A percentile compares a stretch with the other conserved stretches of the same genome.
Evolutionary conservation across 495 filamentous ascomycete genomes (phyloP).

Genomic region (Hypoxylon lienhwacheense): DNA sequence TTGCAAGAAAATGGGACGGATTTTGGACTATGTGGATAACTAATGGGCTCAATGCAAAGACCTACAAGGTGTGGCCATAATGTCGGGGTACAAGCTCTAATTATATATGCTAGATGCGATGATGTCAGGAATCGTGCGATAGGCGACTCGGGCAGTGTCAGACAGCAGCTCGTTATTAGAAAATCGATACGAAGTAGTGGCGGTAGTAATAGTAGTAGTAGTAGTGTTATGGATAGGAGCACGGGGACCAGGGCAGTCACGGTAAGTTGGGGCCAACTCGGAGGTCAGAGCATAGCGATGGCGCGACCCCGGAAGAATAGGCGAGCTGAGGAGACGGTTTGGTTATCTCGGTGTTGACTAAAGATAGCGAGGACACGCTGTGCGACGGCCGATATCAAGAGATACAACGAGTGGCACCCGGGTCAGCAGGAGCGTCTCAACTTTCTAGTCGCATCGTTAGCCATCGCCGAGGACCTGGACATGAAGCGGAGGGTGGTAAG

Average conservation of each 20-base stretch:
- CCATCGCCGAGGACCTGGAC: too few species aligned
- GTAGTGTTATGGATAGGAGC: neutral
- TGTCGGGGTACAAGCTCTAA: constrained; percentile 2
- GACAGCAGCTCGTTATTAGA: neutral
- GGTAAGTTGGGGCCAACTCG: constrained; percentile 9
- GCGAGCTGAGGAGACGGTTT: neutral
- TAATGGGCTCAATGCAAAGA: too few species aligned
- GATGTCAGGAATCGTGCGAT: neutral
- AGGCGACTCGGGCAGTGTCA: neutral
- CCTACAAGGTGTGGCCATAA: constrained; percentile 28
- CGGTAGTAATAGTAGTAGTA: neutral
- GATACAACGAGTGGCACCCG: too few species aligned
- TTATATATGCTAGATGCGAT: constrained; percentile 2
- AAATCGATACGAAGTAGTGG: neutral
- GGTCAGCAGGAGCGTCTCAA: too few species aligned
- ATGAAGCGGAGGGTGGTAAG: too few species aligned
- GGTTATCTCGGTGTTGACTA: neutral
- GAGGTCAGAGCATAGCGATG: constrained; percentile 32
- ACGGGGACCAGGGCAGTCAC: neutral
- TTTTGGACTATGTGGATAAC: too few species aligned
- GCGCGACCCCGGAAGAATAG: neutral
- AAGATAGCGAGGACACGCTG: neutral
- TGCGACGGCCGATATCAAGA: neutral
- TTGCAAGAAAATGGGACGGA: neutral
- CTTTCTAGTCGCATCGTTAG: neutral